Conservation (phyloP, 768 basidiomycete species). For the Russula ochroleuca region DNA sequence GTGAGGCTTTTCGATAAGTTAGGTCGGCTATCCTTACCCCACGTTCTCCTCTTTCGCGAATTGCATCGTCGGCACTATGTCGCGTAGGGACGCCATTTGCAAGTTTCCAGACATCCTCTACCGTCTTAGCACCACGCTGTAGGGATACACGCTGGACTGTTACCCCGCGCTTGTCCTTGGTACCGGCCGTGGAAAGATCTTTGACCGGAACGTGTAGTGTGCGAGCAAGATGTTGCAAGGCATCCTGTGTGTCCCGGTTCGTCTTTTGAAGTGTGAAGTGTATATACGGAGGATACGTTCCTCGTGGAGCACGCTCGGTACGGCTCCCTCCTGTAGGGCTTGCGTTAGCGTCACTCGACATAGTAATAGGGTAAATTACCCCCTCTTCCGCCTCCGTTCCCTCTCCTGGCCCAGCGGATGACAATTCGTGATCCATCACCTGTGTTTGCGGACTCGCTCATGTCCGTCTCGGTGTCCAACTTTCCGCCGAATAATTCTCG, state of each 20-base stretch:
- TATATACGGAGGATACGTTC: constrained; percentile 79
- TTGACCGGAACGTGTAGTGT: constrained; percentile 70
- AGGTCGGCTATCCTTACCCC: constrained; percentile 87
- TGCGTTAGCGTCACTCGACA: not conserved
- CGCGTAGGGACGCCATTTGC: constrained; percentile 64
- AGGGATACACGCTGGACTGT: constrained; percentile 90
- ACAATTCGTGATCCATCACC: constrained; percentile 73
- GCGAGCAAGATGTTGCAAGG: constrained; percentile 74
- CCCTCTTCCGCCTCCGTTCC: constrained; percentile 48
- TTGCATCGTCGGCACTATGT: constrained; percentile 51
- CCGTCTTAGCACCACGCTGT: constrained; percentile 66
- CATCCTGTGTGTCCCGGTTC: constrained; percentile 96
- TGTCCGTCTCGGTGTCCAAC: constrained; percentile 78
- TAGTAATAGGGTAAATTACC: constrained; percentile 22
- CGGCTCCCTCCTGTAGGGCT: constrained; percentile 28
- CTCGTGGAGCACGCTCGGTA: constrained; percentile 50
- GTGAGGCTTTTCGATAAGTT: constrained; percentile 70
- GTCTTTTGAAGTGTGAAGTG: constrained; percentile 97
- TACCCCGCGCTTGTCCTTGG: constrained; percentile 97
- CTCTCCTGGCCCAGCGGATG: constrained; percentile 69
- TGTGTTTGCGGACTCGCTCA: constrained; percentile 39
- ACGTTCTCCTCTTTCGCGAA: constrained; percentile 77
- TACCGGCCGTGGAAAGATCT: constrained; percentile 88
- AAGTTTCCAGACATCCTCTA: constrained; percentile 80
- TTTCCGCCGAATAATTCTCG: constrained; percentile 79